These are phyloP conservation scores for Fusarium sp. DNA, from an alignment of 2,329 filamentous ascomycete species.

Conservation along the genomic window DNA sequence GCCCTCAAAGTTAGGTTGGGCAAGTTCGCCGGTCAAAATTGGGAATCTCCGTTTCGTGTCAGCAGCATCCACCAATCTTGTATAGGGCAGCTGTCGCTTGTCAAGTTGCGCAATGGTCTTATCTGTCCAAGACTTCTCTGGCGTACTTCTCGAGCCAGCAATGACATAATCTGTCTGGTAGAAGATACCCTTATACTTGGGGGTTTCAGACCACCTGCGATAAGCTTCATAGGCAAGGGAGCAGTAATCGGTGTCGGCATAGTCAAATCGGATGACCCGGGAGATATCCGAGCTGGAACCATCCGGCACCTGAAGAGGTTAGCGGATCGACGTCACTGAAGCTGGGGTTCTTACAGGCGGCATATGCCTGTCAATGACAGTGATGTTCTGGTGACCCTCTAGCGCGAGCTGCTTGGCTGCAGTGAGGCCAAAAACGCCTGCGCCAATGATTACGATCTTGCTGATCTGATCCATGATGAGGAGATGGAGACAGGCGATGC, in stretches of 20 bases:
- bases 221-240: slow-evolving; percentile 55
- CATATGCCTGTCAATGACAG: slow-evolving; percentile 46
- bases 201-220: slow-evolving; percentile 5
- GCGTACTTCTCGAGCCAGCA: background rate
- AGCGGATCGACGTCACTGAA: background rate
- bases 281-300: slow-evolving; percentile 50
- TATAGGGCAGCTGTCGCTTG: slow-evolving; percentile 12
- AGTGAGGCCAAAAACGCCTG: slow-evolving; percentile 45
- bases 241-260: slow-evolving; percentile 69
- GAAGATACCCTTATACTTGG: slow-evolving; percentile 28
- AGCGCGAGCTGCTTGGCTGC: slow-evolving; percentile 40
- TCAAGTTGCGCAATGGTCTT: slow-evolving; percentile 23
- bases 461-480: slow-evolving; percentile 24
- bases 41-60: background rate
- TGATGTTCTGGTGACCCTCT: slow-evolving; percentile 47
- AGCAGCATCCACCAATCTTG: background rate
- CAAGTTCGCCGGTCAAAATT: slow-evolving; percentile 10
- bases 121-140: slow-evolving; percentile 14
- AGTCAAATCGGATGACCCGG: slow-evolving; percentile 60
- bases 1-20: slow-evolving; percentile 17
- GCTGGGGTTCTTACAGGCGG: slow-evolving; percentile 38
- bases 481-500: background rate
- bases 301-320: slow-evolving; percentile 39
- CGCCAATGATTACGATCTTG: slow-evolving; percentile 43
- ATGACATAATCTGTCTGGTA: slow-evolving; percentile 12